Evolutionary conservation across 176 grass and related monocot species (phyloP), one percentile per base, ranked within the genome.

Genomic region (Rhynchospora pubera): DNA sequence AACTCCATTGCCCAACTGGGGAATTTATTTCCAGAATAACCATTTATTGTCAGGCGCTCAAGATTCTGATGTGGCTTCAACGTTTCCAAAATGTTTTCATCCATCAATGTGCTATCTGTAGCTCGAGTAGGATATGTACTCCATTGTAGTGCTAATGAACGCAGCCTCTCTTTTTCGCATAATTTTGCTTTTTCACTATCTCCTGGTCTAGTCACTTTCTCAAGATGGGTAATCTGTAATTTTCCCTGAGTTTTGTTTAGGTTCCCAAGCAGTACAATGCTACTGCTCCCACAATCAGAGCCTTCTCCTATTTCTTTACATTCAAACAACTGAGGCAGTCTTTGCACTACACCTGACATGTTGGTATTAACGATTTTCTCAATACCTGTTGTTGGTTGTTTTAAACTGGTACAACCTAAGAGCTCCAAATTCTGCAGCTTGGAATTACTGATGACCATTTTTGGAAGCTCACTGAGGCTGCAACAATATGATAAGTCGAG

Each of bases 21-120:
- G 51, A 83, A 70, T 26, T 21, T 53, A 69, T 55, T 39, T 39
- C 16, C 81, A 6, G 65, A 53, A 57, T 70, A 83, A 59, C 62
- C 62, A 52, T 56, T 1, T 51, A 83, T 26, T 30, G 42, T 83
- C 47, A 83, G 50, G 13, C 11, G 11, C 45, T 69, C 11, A 0
- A 83, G 62, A 72, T 72, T 72, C 53, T 66, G 43, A 72, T 67
- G 81, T 1, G 81, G 81, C 81, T 32, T 83, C 18, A 83, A 70
- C 0, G 0, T 83, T 6, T 72, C 45, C 23, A 83, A 47, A 55
- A 72, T 48, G 11, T 22, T 34, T 72, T 23, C 46, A 72, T 68
- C 60, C 44, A 64, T 46, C 56, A 12, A 22, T 64, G 50, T 60
- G 9, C 56, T 79, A 7, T 82, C 62, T 32, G 4, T 7, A 72